Evolutionary conservation across 306 rosid genomes (phyloP), one percentile per base, ranked within the genome.

Genomic region (Clitoria ternatea): DNA sequence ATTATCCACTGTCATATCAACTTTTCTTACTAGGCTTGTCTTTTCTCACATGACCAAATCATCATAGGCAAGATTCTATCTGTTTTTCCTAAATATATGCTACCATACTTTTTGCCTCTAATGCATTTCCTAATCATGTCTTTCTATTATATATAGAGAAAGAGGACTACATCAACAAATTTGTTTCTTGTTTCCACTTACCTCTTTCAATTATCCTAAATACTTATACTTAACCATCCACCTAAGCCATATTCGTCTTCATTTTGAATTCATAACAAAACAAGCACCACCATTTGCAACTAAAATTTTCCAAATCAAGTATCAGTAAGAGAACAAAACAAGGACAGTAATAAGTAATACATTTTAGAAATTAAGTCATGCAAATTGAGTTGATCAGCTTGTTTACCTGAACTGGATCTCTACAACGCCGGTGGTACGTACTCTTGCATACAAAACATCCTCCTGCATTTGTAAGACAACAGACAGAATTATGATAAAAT

Each of bases 371-470:
- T 61, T 77, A 71, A 39, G 35, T 48, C 60, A 5, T 24, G 17
- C 37, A 63, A 48, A 50, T 43, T 43, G 66, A 47, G 33, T 43
- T 17, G 53, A 24, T 42, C 62, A 33, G 54, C 54, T 61, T 47
- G 78, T 69, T 82, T 82, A 91, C 99, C 99, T 95, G 90, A 95
- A 95, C 83, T 95, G 99, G 74, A 95, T 95, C 96, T 95, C 99
- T 43, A 95, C 99, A 53, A 95, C 96, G 36, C 99, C 99, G 1
- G 97, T 91, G 24, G 99, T 95, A 27, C 97, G 97, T 37, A 95
- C 96, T 89, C 99, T 89, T 15, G 99, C 97, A 70, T 86, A 79
- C 69, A 95, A 83, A 68, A 95, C 97, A 79, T 95, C 99, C 80
- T 95, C 99, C 99, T 95, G 86, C 47, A 78, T 70, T 70, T 67